A percentile compares a stretch with the other conserved stretches of the same genome.
Evolutionary conservation across 1,139 yeast species (phyloP).

Genomic region (Yamadazyma atmosphaerica): DNA sequence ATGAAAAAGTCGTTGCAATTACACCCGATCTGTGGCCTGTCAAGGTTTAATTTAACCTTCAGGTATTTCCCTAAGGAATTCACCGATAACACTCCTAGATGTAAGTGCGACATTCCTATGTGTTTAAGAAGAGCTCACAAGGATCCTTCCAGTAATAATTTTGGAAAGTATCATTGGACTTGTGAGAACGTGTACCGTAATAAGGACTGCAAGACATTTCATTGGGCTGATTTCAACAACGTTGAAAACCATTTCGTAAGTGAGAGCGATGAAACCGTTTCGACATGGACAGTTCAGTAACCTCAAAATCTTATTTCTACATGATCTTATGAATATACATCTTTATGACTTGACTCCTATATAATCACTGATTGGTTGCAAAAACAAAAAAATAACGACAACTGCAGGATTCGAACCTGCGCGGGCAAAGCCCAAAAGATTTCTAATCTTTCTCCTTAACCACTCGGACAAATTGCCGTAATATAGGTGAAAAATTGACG

Average conservation of each 20-base stretch:
- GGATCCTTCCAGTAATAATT: constrained; percentile 24
- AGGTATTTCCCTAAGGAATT: constrained; percentile 47
- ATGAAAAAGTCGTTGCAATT: constrained; percentile 29
- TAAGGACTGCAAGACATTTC: constrained; percentile 46
- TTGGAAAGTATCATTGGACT: constrained; percentile 57
- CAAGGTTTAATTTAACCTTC: constrained; percentile 64
- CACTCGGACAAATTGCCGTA: constrained; percentile 52
- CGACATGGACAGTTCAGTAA: constrained; percentile 29
- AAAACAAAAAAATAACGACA: constrained; percentile 56
- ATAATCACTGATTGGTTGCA: too few relatives aligned
- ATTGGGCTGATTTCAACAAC: constrained; percentile 47
- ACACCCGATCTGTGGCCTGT: constrained; percentile 50
- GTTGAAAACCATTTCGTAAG: constrained; percentile 25
- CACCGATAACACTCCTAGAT: constrained; percentile 43
- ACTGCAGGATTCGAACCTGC: constrained; percentile 92
- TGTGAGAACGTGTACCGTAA: constrained; percentile 43
- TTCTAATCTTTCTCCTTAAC: constrained; percentile 54
- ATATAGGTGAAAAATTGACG: neutral
- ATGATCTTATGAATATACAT: neutral
- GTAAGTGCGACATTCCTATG: constrained; percentile 51
- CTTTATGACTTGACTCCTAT: neutral
- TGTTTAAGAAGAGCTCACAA: constrained; percentile 48
- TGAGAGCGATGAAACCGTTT: constrained; percentile 16
- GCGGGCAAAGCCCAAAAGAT: constrained; percentile 67
- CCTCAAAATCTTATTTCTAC: neutral